phyloP scores from a whole-genome alignment of 805 yeast species.

The Saccharomycopsis lassenensis region DNA sequence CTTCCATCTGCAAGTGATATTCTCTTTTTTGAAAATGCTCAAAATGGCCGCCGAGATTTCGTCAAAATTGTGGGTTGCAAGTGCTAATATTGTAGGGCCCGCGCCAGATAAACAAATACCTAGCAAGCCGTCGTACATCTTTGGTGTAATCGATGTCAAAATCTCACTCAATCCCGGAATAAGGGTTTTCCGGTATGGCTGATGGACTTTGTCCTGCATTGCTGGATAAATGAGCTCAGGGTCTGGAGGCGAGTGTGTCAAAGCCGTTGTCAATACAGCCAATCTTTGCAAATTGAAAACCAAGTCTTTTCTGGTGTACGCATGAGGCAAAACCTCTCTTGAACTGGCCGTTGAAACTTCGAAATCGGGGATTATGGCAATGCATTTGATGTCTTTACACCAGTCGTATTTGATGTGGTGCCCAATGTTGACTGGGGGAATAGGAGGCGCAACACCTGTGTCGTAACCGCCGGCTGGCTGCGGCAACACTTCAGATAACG shows the following conservation, averaged over 20 bases:
- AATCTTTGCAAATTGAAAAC: slow-evolving; percentile 89
- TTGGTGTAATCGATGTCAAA: slow-evolving; percentile 68
- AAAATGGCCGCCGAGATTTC: slow-evolving; percentile 70
- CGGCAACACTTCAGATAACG: slow-evolving; percentile 76
- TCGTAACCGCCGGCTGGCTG: slow-evolving; percentile 61
- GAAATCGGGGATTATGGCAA: slow-evolving; percentile 87
- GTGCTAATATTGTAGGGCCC: slow-evolving; percentile 91
- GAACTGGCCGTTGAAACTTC: slow-evolving; percentile 91
- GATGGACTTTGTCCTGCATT: slow-evolving; percentile 95
- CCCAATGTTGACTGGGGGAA: slow-evolving; percentile 83
- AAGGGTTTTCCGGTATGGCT: slow-evolving; percentile 86
- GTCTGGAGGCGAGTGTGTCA: slow-evolving; percentile 76
- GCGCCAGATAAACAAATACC: slow-evolving; percentile 97
- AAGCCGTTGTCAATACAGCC: slow-evolving; percentile 85
- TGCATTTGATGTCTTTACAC: slow-evolving; percentile 73
- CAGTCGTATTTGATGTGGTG: slow-evolving; percentile 78
- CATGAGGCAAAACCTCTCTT: slow-evolving; percentile 77
- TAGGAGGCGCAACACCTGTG: slow-evolving; percentile 59
- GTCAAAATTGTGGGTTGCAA: slow-evolving; percentile 85
- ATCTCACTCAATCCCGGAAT: slow-evolving; percentile 88
- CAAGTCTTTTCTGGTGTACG: slow-evolving; percentile 69
- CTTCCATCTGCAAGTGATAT: slow-evolving; percentile 71
- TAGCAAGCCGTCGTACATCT: slow-evolving; percentile 69
- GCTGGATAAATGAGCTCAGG: slow-evolving; percentile 80
- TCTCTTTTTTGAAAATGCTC: slow-evolving; percentile 50